Evolutionary conservation across 2,329 filamentous ascomycete genomes (phyloP), one percentile per base, ranked within the genome.

Genomic region (Septoria petroselini): DNA sequence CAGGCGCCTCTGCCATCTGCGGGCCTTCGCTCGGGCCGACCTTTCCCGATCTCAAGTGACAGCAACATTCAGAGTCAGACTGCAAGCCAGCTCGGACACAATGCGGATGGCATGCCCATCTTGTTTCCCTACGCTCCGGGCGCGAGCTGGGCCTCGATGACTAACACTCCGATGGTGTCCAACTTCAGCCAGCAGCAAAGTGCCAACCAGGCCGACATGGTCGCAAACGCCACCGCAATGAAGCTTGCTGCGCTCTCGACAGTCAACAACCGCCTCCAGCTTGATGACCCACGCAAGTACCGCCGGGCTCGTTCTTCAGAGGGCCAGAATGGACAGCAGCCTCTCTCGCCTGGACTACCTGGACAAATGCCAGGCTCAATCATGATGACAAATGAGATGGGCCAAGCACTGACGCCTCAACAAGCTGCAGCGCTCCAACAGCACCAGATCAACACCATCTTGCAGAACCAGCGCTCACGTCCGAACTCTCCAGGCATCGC

Each of bases 141-240:
- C 67, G 89, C 88, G 49, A 97, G 93, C 75, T 98, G 93, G 93
- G 93, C 93, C 18, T 97, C 93, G 7, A 95, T 96, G 87, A 85
- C 94, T 57, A 97, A 95, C 73, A 98, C 93, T 2, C 93, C 93
- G 2, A 94, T 97, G 86, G 88, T 91, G 4, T 75, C 88, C 33
- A 91, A 84, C 59, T 98, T 97, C 70, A 85, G 62, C 54, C 70
- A 70, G 23, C 72, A 77, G 53, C 77, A 76, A 60, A 72, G 72
- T 31, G 72, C 76, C 55, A 84, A 80, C 48, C 91, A 96, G 68
- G 91, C 90, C 12, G 93, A 98, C 65, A 97, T 97, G 91, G 86
- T 98, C 50, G 93, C 93, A 52, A 98, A 97, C 67, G 93, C 93
- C 19, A 97, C 93, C 12, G 93, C 93, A 17, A 98, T 98, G 93